Evolutionary conservation across 352 stramenopile species (phyloP).

Genomic region (Globisporangium apiculatum): DNA sequence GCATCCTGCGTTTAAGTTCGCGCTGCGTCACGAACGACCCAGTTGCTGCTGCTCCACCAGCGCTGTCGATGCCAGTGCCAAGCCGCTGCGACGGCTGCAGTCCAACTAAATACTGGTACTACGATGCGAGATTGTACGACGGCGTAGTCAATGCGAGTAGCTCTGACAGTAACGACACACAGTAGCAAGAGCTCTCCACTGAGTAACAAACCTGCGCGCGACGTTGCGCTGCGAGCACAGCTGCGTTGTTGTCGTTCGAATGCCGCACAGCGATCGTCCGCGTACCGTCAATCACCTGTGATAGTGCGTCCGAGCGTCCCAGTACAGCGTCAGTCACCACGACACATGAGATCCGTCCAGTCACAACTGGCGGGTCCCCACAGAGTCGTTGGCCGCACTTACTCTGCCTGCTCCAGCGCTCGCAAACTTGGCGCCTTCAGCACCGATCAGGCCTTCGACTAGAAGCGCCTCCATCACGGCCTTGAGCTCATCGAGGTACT

Average conservation of each 20-base stretch:
- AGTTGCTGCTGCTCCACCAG: neutral
- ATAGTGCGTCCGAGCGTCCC: neutral
- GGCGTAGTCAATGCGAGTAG: too few species aligned
- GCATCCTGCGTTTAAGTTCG: slow-evolving; percentile 23
- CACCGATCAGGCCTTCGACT: slow-evolving; percentile 33
- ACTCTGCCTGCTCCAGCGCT: slow-evolving; percentile 35
- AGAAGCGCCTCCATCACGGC: slow-evolving; percentile 54
- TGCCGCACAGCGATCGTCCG: slow-evolving; percentile 15
- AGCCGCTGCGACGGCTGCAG: slow-evolving; percentile 5
- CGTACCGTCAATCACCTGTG: slow-evolving; percentile 2
- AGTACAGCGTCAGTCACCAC: neutral
- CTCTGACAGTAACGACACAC: too few species aligned
- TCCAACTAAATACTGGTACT: too few species aligned
- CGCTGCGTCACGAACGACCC: neutral
- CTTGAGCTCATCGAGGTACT: slow-evolving; percentile 56
- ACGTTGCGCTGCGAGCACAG: slow-evolving; percentile 30
- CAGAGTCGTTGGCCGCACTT: slow-evolving; percentile 6
- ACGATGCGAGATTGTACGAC: neutral
- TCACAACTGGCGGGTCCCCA: too few species aligned
- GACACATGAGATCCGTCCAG: neutral
- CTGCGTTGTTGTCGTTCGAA: slow-evolving; percentile 22
- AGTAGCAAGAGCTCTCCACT: too few species aligned
- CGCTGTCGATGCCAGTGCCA: neutral
- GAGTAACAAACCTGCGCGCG: slow-evolving; percentile 19
- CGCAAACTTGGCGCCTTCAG: slow-evolving; percentile 36